A percentile compares a stretch with the other conserved stretches of the same genome.
phyloP scores from a whole-genome alignment of 106 monocot genomes.

The Iris macrosiphon region DNA sequence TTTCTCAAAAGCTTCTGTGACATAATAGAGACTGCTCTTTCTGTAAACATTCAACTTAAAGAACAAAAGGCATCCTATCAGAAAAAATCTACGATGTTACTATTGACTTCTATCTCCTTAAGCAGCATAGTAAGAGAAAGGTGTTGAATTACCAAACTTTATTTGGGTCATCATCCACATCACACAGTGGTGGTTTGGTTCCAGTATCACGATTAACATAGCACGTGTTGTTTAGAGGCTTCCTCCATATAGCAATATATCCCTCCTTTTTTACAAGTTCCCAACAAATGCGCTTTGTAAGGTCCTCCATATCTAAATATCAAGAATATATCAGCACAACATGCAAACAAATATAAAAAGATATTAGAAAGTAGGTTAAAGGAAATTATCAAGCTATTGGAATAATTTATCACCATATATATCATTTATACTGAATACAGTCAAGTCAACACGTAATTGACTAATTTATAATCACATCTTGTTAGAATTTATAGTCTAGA shows the following conservation, averaged over 20 bases:
- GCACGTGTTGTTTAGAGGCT: slow-evolving; percentile 82
- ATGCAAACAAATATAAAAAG: not conserved
- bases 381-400: not conserved
- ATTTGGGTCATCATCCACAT: slow-evolving; percentile 60
- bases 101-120: slow-evolving; percentile 4
- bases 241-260: slow-evolving; percentile 91
- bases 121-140: slow-evolving; percentile 10
- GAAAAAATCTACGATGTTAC: too few relatives aligned
- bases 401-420: too few relatives aligned
- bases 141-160: slow-evolving; percentile 57
- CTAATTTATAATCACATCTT: too few relatives aligned
- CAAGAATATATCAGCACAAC: not conserved
- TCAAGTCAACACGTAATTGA: too few relatives aligned
- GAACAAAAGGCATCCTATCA: too few relatives aligned
- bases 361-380: too few relatives aligned
- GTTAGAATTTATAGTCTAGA: too few relatives aligned
- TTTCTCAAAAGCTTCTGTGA: too few relatives aligned
- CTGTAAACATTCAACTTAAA: too few relatives aligned
- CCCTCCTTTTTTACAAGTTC: slow-evolving; percentile 94
- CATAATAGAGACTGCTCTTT: too few relatives aligned
- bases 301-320: slow-evolving; percentile 77
- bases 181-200: slow-evolving; percentile 66
- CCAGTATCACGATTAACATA: slow-evolving; percentile 51
- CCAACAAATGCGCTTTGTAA: slow-evolving; percentile 84
- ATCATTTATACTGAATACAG: too few relatives aligned